Evolutionary conservation across 2,329 filamentous ascomycete genomes (phyloP).

Genomic region (Alternaria ventricosa): DNA sequence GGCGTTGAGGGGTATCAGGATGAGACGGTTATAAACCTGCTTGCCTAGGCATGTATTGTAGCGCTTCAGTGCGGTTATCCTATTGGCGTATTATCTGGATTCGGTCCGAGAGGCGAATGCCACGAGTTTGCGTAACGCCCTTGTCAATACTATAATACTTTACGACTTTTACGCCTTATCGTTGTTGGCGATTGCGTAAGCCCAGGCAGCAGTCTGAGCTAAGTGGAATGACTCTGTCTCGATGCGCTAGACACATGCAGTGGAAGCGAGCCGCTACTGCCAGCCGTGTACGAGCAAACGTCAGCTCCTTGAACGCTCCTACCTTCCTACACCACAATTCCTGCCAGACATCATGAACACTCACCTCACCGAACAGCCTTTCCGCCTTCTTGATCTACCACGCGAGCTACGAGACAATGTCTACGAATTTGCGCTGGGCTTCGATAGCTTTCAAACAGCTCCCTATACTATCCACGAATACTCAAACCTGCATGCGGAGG

Average conservation of each 20-base stretch:
- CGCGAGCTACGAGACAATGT: neutral
- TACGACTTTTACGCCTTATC: neutral
- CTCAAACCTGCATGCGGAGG: neutral
- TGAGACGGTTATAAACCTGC: neutral
- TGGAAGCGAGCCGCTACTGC: neutral
- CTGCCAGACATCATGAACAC: neutral
- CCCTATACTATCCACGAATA: neutral
- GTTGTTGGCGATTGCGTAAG: neutral
- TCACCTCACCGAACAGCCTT: neutral
- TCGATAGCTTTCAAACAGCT: neutral
- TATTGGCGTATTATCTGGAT: neutral
- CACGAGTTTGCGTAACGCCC: neutral
- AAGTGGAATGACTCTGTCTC: neutral
- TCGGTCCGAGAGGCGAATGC: neutral
- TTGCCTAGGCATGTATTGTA: constrained; percentile 1
- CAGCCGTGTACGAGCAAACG: neutral
- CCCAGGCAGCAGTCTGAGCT: neutral
- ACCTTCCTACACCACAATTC: neutral
- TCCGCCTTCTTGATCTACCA: constrained; percentile 1
- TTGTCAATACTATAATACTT: constrained; percentile 1
- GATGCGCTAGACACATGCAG: neutral
- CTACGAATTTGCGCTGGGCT: neutral
- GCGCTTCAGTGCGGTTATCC: neutral
- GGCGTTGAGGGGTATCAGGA: neutral
- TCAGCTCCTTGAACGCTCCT: neutral